Conservation (phyloP, 805 yeast species). For the Lipomyces yamanashiensis region DNA sequence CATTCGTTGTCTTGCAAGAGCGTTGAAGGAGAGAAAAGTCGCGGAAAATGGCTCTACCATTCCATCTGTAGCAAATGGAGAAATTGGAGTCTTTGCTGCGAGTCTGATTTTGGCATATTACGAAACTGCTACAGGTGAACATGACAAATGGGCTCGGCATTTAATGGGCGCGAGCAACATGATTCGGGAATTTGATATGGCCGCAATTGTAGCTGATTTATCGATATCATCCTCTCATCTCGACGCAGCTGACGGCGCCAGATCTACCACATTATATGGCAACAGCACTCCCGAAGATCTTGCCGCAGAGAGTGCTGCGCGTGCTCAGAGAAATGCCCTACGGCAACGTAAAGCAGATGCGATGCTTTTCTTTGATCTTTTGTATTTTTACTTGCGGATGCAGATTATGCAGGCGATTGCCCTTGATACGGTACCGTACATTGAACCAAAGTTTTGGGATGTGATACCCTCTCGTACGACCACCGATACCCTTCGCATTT, state of each 20-base stretch:
- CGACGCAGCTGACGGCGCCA: slow-evolving; percentile 1
- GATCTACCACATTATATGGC: neutral
- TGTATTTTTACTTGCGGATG: slow-evolving; percentile 23
- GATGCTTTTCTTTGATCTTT: slow-evolving; percentile 15
- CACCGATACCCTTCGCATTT: slow-evolving; percentile 3
- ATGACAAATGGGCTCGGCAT: slow-evolving; percentile 31
- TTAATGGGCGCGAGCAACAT: slow-evolving; percentile 23
- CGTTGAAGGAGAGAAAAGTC: slow-evolving; percentile 7
- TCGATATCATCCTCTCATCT: neutral
- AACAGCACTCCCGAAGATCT: neutral
- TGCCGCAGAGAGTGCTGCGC: slow-evolving; percentile 5
- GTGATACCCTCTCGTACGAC: slow-evolving; percentile 13
- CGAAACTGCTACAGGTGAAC: slow-evolving; percentile 27
- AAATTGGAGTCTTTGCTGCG: slow-evolving; percentile 25
- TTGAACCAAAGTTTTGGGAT: slow-evolving; percentile 14
- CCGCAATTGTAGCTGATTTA: slow-evolving; percentile 9
- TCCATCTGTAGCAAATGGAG: slow-evolving; percentile 7
- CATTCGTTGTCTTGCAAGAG: slow-evolving; percentile 20
- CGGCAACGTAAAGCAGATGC: slow-evolving; percentile 23
- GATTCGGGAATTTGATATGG: slow-evolving; percentile 15
- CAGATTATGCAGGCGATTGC: slow-evolving; percentile 23
- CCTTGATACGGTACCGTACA: slow-evolving; percentile 16
- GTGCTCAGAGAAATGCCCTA: neutral
- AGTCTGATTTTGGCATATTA: slow-evolving; percentile 23
- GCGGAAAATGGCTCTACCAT: neutral